These are phyloP conservation scores for Rosa persica DNA, from an alignment of 306 rosid species.

Conservation along the genomic window DNA sequence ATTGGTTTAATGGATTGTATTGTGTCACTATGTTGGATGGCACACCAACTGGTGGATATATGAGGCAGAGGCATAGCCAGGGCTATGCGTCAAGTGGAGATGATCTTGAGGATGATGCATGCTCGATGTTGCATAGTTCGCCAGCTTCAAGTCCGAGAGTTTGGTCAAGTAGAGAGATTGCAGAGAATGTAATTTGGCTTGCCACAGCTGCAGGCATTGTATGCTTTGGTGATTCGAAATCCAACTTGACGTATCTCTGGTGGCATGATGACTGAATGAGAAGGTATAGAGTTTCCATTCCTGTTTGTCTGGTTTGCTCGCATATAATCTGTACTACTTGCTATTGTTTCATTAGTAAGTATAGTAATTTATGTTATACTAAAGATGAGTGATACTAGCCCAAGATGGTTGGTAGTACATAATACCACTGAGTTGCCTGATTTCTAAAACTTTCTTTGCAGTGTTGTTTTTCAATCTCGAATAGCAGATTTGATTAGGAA, in stretches of 20 bases:
- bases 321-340: not conserved
- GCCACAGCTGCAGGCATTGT: conserved; percentile 74
- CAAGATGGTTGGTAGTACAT: not conserved
- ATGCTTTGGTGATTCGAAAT: conserved; percentile 78
- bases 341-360: not conserved
- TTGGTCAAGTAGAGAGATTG: conserved; percentile 63
- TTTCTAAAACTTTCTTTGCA: not conserved
- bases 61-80: conserved; percentile 96
- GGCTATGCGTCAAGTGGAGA: conserved; percentile 94
- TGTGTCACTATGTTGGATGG: conserved; percentile 75
- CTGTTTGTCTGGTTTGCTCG: not conserved
- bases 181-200: conserved; percentile 52
- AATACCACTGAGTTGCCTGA: not conserved
- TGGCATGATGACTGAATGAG: conserved; percentile 72
- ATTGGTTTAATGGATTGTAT: conserved; percentile 15
- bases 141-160: conserved; percentile 41
- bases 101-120: conserved; percentile 93
- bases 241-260: conserved; percentile 73
- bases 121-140: conserved; percentile 57
- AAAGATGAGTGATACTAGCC: not conserved
- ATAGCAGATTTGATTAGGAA: not conserved
- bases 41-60: conserved; percentile 74
- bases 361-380: not conserved
- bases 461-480: not conserved
- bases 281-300: conserved; percentile 43